phyloP scores from a whole-genome alignment of 2,329 filamentous ascomycete species.

The Myriosclerotinia curreyana region DNA sequence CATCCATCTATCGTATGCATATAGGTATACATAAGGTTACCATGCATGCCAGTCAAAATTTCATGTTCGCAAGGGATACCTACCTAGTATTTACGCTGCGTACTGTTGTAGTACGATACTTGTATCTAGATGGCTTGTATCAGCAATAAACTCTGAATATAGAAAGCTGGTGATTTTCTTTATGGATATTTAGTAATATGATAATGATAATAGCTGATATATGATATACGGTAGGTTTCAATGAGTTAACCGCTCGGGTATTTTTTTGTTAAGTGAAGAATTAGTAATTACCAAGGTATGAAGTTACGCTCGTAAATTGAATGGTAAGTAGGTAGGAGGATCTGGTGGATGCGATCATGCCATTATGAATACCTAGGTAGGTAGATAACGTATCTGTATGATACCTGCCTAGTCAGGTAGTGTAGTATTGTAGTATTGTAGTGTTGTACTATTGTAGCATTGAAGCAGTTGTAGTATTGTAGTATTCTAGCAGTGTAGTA shows the following conservation, averaged over 20 bases:
- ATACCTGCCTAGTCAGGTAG: conserved; percentile 1
- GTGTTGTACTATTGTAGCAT: too few species aligned
- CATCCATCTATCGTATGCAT: too few species aligned
- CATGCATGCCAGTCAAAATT: conserved; percentile 2
- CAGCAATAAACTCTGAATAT: background rate
- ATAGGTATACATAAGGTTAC: too few species aligned
- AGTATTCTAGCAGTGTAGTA: too few species aligned
- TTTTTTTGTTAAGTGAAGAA: background rate
- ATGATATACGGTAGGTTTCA: too few species aligned
- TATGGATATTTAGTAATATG: background rate
- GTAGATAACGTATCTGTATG: background rate
- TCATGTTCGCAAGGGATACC: conserved; percentile 1
- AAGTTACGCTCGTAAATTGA: background rate
- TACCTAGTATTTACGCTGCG: conserved; percentile 7
- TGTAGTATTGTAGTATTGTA: background rate
- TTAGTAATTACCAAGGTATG: background rate
- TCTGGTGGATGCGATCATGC: too few species aligned
- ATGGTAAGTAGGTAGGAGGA: background rate
- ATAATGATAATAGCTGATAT: too few species aligned
- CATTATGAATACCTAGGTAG: background rate
- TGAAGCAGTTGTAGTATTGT: background rate
- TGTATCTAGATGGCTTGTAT: background rate
- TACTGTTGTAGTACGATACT: too few species aligned
- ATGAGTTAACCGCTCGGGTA: conserved; percentile 18
- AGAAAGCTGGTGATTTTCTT: background rate